Evolutionary conservation across 139 green algal species (phyloP).

Genomic region (Coelastrella sp.): DNA sequence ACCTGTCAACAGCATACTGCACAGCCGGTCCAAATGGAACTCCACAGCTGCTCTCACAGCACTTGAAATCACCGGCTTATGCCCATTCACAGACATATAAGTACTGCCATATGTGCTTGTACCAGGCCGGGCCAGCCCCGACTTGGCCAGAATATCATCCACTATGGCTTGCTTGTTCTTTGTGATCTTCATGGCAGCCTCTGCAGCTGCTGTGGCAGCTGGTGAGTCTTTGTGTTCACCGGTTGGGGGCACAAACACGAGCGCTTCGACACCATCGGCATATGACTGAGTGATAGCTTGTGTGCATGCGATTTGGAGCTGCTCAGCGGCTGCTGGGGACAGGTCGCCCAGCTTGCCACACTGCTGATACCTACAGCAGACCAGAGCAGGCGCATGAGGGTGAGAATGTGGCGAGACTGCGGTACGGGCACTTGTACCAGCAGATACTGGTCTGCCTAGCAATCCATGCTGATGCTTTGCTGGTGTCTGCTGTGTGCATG

Average conservation of each 20-base stretch:
- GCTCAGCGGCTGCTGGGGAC: constrained; percentile 18
- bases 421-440: no score
- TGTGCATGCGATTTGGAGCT: constrained; percentile 40
- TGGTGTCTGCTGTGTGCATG: no score
- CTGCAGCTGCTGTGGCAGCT: constrained; percentile 2
- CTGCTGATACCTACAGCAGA: constrained; percentile 8
- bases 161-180: constrained; percentile 34
- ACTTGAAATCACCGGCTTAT: neutral
- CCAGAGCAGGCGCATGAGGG: neutral
- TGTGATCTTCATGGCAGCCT: constrained; percentile 43
- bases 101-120: constrained; percentile 23
- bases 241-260: neutral
- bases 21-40: neutral
- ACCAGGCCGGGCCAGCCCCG: constrained; percentile 25
- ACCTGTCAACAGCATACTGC: constrained; percentile 2
- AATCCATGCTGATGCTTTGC: no score
- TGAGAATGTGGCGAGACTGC: no score
- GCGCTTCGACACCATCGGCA: constrained; percentile 25
- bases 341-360: constrained; percentile 30
- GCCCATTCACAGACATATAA: constrained; percentile 17
- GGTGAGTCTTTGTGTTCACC: neutral
- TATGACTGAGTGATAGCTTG: constrained; percentile 27
- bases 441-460: no score
- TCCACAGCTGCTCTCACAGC: constrained; percentile 7
- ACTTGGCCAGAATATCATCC: constrained; percentile 41